Percentiles rank a stretch among this genome's conserved stretches.
phyloP scores from a whole-genome alignment of 305 asterid species.

The Solanum aculeatissimum region DNA sequence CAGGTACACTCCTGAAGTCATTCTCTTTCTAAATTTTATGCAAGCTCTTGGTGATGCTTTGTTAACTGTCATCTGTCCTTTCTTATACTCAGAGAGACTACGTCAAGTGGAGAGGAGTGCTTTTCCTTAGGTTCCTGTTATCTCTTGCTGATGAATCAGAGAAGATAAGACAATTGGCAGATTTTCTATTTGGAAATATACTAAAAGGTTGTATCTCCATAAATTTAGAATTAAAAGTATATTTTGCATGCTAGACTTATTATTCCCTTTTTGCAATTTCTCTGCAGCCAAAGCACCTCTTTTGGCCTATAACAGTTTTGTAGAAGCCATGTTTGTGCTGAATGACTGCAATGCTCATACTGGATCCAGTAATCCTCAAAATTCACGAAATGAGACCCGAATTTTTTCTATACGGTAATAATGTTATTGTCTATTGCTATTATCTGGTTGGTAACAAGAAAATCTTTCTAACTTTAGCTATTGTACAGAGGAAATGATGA shows the following conservation, averaged over 20 bases:
- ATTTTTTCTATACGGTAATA: constrained; percentile 62
- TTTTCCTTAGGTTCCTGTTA: constrained; percentile 71
- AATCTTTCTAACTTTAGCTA: not conserved
- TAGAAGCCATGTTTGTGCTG: constrained; percentile 71
- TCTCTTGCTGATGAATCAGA: constrained; percentile 87
- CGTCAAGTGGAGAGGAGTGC: constrained; percentile 91
- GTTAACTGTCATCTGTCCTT: constrained; percentile 3
- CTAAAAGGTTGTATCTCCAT: constrained; percentile 47
- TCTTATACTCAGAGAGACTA: constrained; percentile 61
- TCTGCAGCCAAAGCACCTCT: constrained; percentile 93
- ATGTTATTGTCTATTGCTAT: not conserved
- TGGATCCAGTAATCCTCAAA: constrained; percentile 63
- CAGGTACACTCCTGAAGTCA: constrained; percentile 40
- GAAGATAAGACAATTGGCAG: constrained; percentile 72
- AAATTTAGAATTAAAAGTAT: not conserved
- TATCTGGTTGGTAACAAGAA: not conserved
- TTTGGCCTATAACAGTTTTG: constrained; percentile 93
- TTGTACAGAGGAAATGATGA: constrained; percentile 70
- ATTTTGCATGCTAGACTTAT: not conserved
- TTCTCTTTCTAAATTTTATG: not conserved
- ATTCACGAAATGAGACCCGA: constrained; percentile 43
- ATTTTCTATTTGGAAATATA: constrained; percentile 81
- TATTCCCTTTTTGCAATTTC: not conserved
- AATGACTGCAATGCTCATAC: constrained; percentile 90
- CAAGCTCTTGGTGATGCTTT: not conserved